Base-by-base conservation (phyloP, 441 rosid genomes). In the Isatis lusitanica region DNA sequence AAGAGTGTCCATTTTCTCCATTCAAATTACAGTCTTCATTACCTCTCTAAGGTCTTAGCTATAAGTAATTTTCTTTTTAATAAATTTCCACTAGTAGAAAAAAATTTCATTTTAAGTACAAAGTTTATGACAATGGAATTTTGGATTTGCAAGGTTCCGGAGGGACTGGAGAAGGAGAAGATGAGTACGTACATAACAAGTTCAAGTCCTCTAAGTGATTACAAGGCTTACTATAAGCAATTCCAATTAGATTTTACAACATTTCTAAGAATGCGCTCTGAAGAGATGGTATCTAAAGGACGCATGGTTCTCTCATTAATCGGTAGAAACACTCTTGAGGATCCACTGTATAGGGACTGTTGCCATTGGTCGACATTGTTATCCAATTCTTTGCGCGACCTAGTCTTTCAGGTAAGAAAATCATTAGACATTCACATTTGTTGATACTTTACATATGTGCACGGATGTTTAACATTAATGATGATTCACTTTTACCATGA, bases 11-110 rank as follows among this genome's bases (percentile, higher is more conserved):
- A 82, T 47, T 75, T 83, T 17, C 17, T 74, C 0, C 83, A 84
- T 60, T 82, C 87, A 8, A 82, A 83, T 30, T 77, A 63, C 17
- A 53, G 79, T 57, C 17, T 83, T 5, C 85, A 83, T 12, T 85
- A 80, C 81, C 85, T 83, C 16, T 84, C 88, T 5, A 48, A 83
- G 84, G 87, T 83, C n/a, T 57, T 3, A 5, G 15, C 7, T 24
- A 24, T 24, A 24, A 58, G 21, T 10, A 16, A 38, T 18, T 48
- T 48, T 48, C 2, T 48, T 24, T 1, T 48, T n/a, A n/a, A 48
- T 10, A 9, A 39, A 11, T 39, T 9, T 10, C 53, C 28, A 18
- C 53, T 17, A 8, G 18, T 17, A 47, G 24, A n/a, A 43, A 43
- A 5, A 40, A 43, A 43, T 42, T 5, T 13, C 48, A 6, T 13